These are phyloP conservation scores for Cryptosporidium andersoni DNA, from an alignment of 169 alveolate species.

Conservation along the genomic window DNA sequence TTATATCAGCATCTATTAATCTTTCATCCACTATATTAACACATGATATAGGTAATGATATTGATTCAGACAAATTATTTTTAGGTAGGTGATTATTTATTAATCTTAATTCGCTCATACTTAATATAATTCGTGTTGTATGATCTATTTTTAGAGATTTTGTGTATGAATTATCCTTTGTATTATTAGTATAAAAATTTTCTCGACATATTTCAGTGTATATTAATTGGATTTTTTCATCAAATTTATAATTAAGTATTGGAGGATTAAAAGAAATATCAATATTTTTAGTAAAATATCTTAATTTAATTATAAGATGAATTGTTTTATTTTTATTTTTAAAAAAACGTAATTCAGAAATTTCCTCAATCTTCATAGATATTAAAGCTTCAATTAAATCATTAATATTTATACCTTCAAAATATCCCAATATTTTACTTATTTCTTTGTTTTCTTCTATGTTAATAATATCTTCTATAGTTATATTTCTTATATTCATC, in stretches of 20 bases:
- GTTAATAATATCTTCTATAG: background rate
- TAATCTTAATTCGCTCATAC: background rate
- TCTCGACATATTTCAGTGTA: slow-evolving; percentile 1
- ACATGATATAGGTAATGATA: slow-evolving; percentile 24
- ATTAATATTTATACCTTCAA: background rate
- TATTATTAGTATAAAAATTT: background rate
- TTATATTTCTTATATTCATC: background rate
- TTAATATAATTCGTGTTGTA: background rate
- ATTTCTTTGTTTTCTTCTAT: background rate
- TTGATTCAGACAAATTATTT: background rate
- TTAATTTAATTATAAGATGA: background rate
- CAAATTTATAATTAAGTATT: slow-evolving; percentile 20
- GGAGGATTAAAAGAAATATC: background rate
- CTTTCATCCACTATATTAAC: slow-evolving; percentile 11
- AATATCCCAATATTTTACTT: background rate
- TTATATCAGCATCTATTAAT: slow-evolving; percentile 6
- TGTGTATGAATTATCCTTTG: background rate
- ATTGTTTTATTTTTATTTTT: background rate
- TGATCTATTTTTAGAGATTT: background rate
- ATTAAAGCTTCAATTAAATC: background rate
- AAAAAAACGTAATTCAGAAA: slow-evolving; percentile 42
- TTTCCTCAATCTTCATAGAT: slow-evolving; percentile 47
- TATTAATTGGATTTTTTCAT: slow-evolving; percentile 9
- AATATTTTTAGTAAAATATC: background rate
- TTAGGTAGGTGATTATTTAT: background rate